Evolutionary conservation across 73 alveolate genomes (phyloP).

Genomic region (Stentor roeselii): DNA sequence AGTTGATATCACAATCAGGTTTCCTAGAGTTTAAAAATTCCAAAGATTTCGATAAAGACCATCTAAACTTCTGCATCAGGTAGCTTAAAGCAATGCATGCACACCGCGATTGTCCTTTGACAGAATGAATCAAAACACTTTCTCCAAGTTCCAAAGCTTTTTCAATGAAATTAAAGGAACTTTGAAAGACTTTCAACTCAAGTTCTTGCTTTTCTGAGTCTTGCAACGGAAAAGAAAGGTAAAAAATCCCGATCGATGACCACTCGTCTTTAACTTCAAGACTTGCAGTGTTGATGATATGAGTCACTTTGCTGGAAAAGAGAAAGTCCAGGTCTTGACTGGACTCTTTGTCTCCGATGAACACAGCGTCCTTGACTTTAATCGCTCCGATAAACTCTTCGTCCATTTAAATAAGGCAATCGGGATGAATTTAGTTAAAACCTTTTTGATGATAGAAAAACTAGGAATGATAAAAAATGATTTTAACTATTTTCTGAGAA

Average conservation of each 20-base stretch:
- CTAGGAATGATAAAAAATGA: background rate
- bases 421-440: too few species aligned
- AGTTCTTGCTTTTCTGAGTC: slow-evolving; percentile 89
- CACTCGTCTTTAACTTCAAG: slow-evolving; percentile 82
- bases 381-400: slow-evolving; percentile 77
- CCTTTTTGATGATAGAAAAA: too few species aligned
- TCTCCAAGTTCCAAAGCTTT: slow-evolving; percentile 91
- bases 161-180: slow-evolving; percentile 88
- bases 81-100: slow-evolving; percentile 89
- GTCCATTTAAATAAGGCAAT: slow-evolving; percentile 10
- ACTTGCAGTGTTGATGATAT: slow-evolving; percentile 93
- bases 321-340: slow-evolving; percentile 90
- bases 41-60: slow-evolving; percentile 73
- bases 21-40: slow-evolving; percentile 81
- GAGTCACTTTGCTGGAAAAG: slow-evolving; percentile 92
- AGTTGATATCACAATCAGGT: slow-evolving; percentile 77
- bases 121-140: slow-evolving; percentile 95
- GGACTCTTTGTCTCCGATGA: slow-evolving; percentile 81
- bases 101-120: slow-evolving; percentile 93
- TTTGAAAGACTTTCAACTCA: slow-evolving; percentile 84
- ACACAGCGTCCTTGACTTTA: slow-evolving; percentile 75
- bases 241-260: slow-evolving; percentile 88
- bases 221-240: slow-evolving; percentile 88
- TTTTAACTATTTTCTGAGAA: slow-evolving; percentile 33
- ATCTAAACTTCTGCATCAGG: slow-evolving; percentile 88